Evolutionary conservation across 345 rosid species (phyloP), one percentile per base, ranked within the genome.

Genomic region (Excoecaria agallocha): DNA sequence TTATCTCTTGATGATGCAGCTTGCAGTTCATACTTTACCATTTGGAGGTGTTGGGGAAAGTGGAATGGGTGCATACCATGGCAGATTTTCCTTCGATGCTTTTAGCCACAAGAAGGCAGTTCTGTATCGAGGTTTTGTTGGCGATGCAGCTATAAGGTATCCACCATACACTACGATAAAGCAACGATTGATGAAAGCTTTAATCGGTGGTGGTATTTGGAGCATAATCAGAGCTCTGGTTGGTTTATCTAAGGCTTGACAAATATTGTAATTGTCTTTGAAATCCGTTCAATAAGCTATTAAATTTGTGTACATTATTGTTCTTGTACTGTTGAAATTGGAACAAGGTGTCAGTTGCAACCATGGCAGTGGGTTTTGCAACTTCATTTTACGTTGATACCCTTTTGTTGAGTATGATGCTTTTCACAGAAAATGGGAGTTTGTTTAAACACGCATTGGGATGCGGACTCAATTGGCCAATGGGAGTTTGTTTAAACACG

Each of bases 1-100:
- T 15, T 60, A 63, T 24, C 58, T 58, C 24, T 52, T 54, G 56
- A 41, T 69, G 13, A 30, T 82, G 84, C 89, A 95, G 99, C 87
- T 93, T 71, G 83, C 93, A 0, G 81, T 86, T 24, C 91, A 61
- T 68, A 71, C 82, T 39, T 69, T 96, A 51, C 99, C 99, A 30
- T 96, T 96, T 11, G 99, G 99, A 77, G 98, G 98, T 74, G 96
- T 96, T 3, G 98, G 97, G 50, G 96, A 93, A 77, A 93, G 99
- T 43, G 98, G 99, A 74, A 84, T 78, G 71, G 99, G 99, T 57
- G 73, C 93, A 19, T 93, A 96, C 88, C 99, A 91, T 66, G 99
- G 98, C 24, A 96, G 90, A 72, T 91, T 93, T 86, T 96, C 99
- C 48, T 95, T 91, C 30, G 99, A 96, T 58, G 87, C 92, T 67